Evolutionary conservation across 2,329 filamentous ascomycete genomes (phyloP), one percentile per base, ranked within the genome.

Genomic region (Cordyceps cateniannulata): DNA sequence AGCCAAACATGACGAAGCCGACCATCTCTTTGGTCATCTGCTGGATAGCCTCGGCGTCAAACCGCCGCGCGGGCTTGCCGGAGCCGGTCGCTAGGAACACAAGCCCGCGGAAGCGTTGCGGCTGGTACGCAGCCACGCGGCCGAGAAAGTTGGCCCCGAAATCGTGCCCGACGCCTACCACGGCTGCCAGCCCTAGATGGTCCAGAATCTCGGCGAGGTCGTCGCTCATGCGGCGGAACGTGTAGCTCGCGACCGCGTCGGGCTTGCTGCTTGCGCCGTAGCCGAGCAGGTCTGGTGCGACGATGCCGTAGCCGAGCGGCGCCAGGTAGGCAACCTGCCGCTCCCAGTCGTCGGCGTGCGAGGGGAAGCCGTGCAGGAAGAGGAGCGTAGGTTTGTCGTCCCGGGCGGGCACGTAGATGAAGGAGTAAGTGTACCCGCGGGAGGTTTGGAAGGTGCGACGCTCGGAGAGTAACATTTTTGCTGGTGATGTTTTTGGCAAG

Each of bases 361-460:
- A 79, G 29, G 79, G 79, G 54, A 80, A 79, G 38, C 79, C 78
- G 63, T 81, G 80, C 14, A 81, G 70, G 59, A 82, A 71, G 16
- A 82, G 68, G 4, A 81, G 66, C 0, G 77, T 79, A 5, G 69
- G 64, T 8, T 66, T 60, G 1, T 63, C 27, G 1, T 57, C 62
- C 3, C 66, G 48, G 4, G 63, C 66, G 3, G 69, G 42, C 5
- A 44, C 65, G 54, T 68, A 65, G 27, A 73, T 63, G 63, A 74
- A 75, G 2, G 70, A 72, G 62, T 71, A 72, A 3, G 25, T 58
- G 54, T 68, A 68, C 20, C 66, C 65, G 9, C 59, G 64, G 0
- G 18, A 49, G 24, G 65, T 55, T 7, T 40, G 27, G 35, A 70
- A 71, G 9, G 51, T 59, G 20, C 32, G 35, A 18, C 57, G 57